Percentiles rank a stretch among this genome's conserved stretches.
Conservation (phyloP, 148 eudicot genomes). For the Drosera capensis region DNA sequence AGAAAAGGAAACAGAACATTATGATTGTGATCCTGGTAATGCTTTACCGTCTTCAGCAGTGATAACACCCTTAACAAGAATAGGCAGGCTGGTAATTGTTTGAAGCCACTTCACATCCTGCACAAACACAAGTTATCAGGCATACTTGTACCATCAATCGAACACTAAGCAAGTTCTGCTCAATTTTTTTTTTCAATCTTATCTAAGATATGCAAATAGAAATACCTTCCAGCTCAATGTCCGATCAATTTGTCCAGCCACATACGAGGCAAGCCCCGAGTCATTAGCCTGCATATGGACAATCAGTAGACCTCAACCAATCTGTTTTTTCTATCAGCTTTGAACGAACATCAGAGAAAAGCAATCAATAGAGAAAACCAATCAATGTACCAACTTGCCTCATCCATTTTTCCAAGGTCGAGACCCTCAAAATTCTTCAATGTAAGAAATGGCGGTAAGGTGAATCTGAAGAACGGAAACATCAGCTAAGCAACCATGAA, state of each 20-base stretch:
- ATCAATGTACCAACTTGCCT: conserved; percentile 35
- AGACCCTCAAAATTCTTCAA: conserved; percentile 97
- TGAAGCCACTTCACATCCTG: conserved; percentile 97
- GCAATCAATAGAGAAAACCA: too few species aligned
- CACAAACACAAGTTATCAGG: conserved; percentile 1
- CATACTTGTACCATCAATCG: too few species aligned
- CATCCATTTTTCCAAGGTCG: conserved; percentile 84
- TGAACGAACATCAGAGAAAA: neutral
- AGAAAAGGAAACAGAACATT: neutral
- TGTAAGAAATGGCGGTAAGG: conserved; percentile 57
- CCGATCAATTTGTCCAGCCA: conserved; percentile 47
- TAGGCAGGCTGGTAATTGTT: conserved; percentile 69
- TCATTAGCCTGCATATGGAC: conserved; percentile 46
- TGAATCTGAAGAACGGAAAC: conserved; percentile 30
- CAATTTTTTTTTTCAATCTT: too few species aligned
- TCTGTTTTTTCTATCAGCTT: neutral
- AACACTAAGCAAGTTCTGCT: too few species aligned
- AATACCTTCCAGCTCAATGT: conserved; percentile 80
- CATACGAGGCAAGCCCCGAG: conserved; percentile 72
- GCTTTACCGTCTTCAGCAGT: conserved; percentile 94
- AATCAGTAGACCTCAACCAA: neutral
- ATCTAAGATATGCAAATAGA: neutral
- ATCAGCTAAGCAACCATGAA: neutral
- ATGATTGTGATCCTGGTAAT: too few species aligned
- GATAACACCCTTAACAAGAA: conserved; percentile 83